Base-by-base conservation (phyloP, 805 yeast genomes). In the Candida ipomoeae region DNA sequence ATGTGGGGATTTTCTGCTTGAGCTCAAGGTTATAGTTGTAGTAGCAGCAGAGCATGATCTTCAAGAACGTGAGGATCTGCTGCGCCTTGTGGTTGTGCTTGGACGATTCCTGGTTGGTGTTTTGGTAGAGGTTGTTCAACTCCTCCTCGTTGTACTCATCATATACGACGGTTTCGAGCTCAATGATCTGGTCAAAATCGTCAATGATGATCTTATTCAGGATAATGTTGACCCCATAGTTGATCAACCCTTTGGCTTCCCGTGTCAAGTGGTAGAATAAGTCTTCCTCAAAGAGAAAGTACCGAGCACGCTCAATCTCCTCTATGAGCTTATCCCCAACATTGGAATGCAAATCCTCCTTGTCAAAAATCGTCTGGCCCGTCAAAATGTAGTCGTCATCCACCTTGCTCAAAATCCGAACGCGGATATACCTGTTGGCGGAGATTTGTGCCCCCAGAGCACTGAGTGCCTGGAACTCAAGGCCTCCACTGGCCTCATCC, bases 221-320 rank as follows among this genome's bases (percentile, higher is more conserved):
- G 31, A 86, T 82, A 15, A 84, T 77, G 14, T 76, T 74, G 3
- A 89, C 92, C 48, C 86, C 84, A 56, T 83, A 81, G 17, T 89
- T 81, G 8, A 84, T 77, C 51, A 92, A 70, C 5, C 75, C 63
- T 31, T 84, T 77, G 1, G 96, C 89, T 66, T 92, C 99, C 55
- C 83, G 80, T 21, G 84, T 75, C 49, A 92, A 67, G 58, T 85
- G 90, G 65, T 80, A 82, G 70, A 89, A 89, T 48, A 92, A 73
- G 65, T 92, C 98, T 61, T 88, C 94, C 62, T 92, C 98, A 69
- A 92, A 92, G 6, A 91, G 73, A 52, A 81, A 80, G 55, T 79
- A 83, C 43, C 97, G 76, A 0, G 95, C 90, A 46, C 70, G 79
- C 35, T 79, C 75, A 26, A 92, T 84, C 21, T 77, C 78, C 44